Percentiles rank a stretch among this genome's conserved stretches.
These are phyloP conservation scores for Cavenderia fasciculata DNA, from an alignment of 78 protist species.

Conservation along the genomic window DNA sequence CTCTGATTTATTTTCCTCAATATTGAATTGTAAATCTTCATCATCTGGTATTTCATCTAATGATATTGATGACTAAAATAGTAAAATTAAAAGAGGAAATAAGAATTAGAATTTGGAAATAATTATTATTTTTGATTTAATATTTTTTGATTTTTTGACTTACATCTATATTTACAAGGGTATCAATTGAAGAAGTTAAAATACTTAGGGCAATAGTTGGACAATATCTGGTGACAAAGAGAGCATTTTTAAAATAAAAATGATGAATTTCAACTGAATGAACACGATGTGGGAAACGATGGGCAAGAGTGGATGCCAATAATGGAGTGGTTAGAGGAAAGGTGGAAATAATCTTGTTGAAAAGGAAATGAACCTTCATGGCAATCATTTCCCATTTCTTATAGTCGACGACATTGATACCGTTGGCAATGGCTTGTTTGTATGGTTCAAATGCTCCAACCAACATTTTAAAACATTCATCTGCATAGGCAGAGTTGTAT, in stretches of 20 bases:
- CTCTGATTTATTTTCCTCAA: not conserved
- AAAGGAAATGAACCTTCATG: constrained; percentile 42
- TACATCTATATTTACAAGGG: constrained; percentile 60
- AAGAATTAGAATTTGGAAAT: too few species aligned
- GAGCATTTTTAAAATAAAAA: constrained; percentile 50
- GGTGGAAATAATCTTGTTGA: constrained; percentile 41
- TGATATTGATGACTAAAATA: constrained; percentile 20
- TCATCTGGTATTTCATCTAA: constrained; percentile 52
- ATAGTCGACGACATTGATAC: constrained; percentile 18
- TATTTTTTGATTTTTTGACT: not conserved
- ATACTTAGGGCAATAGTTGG: constrained; percentile 22
- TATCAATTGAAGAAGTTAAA: not conserved
- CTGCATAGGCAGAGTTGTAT: constrained; percentile 45
- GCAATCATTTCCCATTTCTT: constrained; percentile 61
- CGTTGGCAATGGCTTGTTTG: constrained; percentile 17
- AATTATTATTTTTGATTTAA: too few species aligned
- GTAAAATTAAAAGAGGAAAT: too few species aligned
- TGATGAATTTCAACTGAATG: constrained; percentile 71
- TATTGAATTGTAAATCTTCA: constrained; percentile 69
- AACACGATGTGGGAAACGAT: constrained; percentile 39
- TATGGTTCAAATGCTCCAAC: constrained; percentile 55
- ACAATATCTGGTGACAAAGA: constrained; percentile 64
- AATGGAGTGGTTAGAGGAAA: constrained; percentile 46
- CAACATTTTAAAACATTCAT: constrained; percentile 32
- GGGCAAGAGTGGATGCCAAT: constrained; percentile 2